Evolutionary conservation across 2,329 filamentous ascomycete species (phyloP).

Genomic region (Fusarium domesticum): DNA sequence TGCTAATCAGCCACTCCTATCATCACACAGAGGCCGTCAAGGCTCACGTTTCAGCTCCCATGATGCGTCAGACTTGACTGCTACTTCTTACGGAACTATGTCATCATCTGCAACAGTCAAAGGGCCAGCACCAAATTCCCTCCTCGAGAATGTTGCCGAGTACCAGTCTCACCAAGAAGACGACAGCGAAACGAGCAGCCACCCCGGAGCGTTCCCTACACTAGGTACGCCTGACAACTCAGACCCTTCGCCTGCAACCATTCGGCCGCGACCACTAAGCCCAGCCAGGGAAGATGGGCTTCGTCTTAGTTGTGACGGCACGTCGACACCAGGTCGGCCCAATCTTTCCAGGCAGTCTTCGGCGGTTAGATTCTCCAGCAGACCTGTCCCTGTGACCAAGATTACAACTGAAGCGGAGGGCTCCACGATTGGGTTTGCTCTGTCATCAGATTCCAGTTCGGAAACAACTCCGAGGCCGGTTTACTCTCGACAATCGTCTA

Average conservation of each 20-base stretch:
- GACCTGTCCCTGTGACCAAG: conserved; percentile 67
- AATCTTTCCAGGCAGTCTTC: conserved; percentile 52
- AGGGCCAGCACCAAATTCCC: conserved; percentile 9
- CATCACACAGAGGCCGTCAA: conserved; percentile 7
- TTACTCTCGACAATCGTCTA: conserved; percentile 45
- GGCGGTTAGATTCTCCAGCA: conserved; percentile 65
- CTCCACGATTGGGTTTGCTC: conserved; percentile 66
- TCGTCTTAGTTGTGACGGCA: conserved; percentile 21
- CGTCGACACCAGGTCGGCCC: conserved; percentile 39
- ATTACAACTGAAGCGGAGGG: conserved; percentile 61
- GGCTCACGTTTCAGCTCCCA: conserved; percentile 14
- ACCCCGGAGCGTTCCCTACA: conserved; percentile 24
- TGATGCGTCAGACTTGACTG: conserved; percentile 4
- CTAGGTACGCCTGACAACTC: conserved; percentile 16
- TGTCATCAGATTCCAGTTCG: conserved; percentile 30
- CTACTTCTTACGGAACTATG: conserved; percentile 35
- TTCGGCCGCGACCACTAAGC: conserved; percentile 26
- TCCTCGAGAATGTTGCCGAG: conserved; percentile 8
- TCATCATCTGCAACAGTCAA: conserved; percentile 26
- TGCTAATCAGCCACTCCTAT: conserved; percentile 24
- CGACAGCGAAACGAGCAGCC: conserved; percentile 3
- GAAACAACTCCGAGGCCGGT: conserved; percentile 32
- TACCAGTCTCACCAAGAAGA: neutral
- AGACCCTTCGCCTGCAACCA: conserved; percentile 4
- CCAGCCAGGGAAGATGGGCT: conserved; percentile 23